Evolutionary conservation across 1,284 basidiomycete species (phyloP).

Genomic region (Sanghuangporus weigelae): DNA sequence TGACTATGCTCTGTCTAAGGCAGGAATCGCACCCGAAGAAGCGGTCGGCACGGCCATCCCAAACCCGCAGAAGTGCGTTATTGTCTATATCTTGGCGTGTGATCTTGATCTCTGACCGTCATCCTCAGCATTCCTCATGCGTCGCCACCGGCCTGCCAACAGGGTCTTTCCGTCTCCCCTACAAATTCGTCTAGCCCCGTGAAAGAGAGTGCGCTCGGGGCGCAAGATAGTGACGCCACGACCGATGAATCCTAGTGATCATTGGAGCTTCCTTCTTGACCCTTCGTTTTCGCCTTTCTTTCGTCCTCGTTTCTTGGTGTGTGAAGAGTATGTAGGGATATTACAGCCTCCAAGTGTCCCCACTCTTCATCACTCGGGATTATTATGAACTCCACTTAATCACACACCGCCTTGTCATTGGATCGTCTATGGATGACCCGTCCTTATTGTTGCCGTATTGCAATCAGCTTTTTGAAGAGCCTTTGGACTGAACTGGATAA

Average conservation of each 20-base stretch:
- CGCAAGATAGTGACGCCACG: slow-evolving; percentile 11
- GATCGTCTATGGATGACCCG: background rate
- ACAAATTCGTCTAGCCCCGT: slow-evolving; percentile 37
- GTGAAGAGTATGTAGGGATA: background rate
- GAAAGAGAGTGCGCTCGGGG: slow-evolving; percentile 14
- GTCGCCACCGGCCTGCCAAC: slow-evolving; percentile 51
- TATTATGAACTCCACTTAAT: background rate
- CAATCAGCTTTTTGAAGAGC: background rate
- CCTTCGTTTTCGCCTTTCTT: background rate
- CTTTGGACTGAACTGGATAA: background rate
- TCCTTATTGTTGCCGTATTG: background rate
- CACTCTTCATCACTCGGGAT: background rate
- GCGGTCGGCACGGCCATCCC: slow-evolving; percentile 92
- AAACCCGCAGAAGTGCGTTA: slow-evolving; percentile 84
- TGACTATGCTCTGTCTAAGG: slow-evolving; percentile 94
- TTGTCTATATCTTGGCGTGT: background rate
- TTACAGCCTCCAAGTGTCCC: background rate
- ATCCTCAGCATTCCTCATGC: slow-evolving; percentile 67
- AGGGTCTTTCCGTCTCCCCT: slow-evolving; percentile 63
- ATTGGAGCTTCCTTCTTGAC: background rate
- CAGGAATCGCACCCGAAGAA: slow-evolving; percentile 83
- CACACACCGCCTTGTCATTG: background rate
- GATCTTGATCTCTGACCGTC: background rate
- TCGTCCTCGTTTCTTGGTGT: background rate
- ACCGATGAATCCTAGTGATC: slow-evolving; percentile 5